phyloP scores from a whole-genome alignment of 768 basidiomycete genomes.

The Suillus subalutaceus region DNA sequence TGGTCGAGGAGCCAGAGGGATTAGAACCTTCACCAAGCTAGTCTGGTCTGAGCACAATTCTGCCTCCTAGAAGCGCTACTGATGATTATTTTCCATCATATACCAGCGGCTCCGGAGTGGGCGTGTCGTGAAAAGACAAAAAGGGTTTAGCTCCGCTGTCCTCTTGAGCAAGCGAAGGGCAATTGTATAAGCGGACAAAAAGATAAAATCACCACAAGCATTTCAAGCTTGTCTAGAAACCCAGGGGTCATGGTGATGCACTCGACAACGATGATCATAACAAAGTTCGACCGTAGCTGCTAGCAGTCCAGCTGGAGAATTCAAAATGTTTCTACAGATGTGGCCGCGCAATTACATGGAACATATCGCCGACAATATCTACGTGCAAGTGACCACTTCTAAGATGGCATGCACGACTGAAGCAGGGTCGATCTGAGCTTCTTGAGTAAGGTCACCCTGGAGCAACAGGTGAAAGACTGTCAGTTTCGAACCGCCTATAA shows the following conservation, averaged over 20 bases:
- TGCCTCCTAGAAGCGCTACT: too few relatives aligned
- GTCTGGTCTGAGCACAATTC: too few relatives aligned
- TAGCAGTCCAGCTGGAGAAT: too few relatives aligned
- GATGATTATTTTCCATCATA: too few relatives aligned
- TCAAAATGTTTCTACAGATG: too few relatives aligned
- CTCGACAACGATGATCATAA: not conserved
- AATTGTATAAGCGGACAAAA: not conserved
- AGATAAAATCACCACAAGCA: not conserved
- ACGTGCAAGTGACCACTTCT: not conserved
- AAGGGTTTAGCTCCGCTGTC: not conserved
- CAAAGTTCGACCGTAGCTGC: not conserved
- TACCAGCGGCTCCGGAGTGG: too few relatives aligned
- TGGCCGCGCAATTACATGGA: too few relatives aligned
- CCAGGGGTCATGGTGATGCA: not conserved
- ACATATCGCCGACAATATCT: not conserved
- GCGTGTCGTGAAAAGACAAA: not conserved
- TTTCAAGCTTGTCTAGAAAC: not conserved
- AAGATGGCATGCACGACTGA: constrained; percentile 43
- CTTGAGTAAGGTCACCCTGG: constrained; percentile 5
- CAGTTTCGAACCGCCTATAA: constrained; percentile 38
- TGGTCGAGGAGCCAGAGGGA: too few relatives aligned
- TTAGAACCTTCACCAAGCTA: not conserved
- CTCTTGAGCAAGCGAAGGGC: not conserved
- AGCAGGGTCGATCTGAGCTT: constrained; percentile 42
- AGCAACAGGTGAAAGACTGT: constrained; percentile 2